Percentiles rank a stretch among this genome's conserved stretches.
Evolutionary conservation across 164 flowering plant genomes (phyloP).

Genomic region (Magnolia sinica): DNA sequence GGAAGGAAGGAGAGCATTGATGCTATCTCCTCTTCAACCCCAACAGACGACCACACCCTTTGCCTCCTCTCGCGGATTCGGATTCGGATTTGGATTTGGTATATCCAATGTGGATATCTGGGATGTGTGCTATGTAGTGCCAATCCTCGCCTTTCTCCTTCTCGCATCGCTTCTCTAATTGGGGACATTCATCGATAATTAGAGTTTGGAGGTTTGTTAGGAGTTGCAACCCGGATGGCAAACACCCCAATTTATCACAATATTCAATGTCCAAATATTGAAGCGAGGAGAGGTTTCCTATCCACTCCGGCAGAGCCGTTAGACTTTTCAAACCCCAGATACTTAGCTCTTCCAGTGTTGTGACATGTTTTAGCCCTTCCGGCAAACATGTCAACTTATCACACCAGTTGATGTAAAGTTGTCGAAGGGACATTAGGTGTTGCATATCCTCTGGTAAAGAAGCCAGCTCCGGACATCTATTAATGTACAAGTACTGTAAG

Average conservation of each 20-base stretch:
- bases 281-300: neutral
- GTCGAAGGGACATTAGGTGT: neutral
- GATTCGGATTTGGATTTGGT: no score
- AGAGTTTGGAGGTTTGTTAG: constrained; percentile 1
- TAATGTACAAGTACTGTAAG: neutral
- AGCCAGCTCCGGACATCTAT: neutral
- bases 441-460: neutral
- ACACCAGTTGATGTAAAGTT: neutral
- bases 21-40: no score
- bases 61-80: no score
- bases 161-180: constrained; percentile 7
- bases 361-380: neutral
- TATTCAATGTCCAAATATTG: neutral
- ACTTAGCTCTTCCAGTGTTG: neutral
- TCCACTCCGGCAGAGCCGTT: neutral
- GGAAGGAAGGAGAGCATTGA: no score
- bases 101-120: neutral
- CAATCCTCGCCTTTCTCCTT: constrained; percentile 12
- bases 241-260: neutral
- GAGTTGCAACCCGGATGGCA: neutral
- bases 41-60: no score
- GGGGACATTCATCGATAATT: neutral
- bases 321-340: neutral
- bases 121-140: constrained; percentile 13
- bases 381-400: neutral